Base-by-base conservation (phyloP, 176 grass and related monocot genomes). In the Musa itinerans region DNA sequence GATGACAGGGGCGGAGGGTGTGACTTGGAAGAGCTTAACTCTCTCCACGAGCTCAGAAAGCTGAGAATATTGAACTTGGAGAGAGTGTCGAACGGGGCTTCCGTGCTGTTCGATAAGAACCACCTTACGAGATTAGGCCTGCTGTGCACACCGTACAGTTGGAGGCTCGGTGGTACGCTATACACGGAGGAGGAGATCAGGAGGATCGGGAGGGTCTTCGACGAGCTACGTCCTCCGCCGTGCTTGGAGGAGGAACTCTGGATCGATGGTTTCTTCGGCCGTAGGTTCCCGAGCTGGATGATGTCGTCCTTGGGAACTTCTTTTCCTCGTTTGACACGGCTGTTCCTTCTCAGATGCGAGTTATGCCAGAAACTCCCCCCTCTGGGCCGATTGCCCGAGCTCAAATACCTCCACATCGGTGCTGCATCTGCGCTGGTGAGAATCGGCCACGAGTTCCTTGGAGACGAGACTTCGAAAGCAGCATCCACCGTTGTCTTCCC, bases 251-350 rank as follows among this genome's bases (percentile, higher is more conserved):
- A 89, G 65, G 84, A 77, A 10, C 84, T 91, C 52, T 85, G 81
- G 81, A 86, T 92, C 73, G 50, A 8, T 54, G 85, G 85, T 29
- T 89, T 83, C 74, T 87, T 85, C 63, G 92, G 86, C 15, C 72
- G 73, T 71, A 76, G 75, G 67, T 92, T 86, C 57, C 89, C 86
- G 4, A 81, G 50, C 71, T 89, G 92, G 92, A 56, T 92, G 16
- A 68, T 68, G 65, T 43, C 65, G 65, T 43, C 65, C 13, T 89
- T 80, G 26, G 24, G 17, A 51, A 73, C 54, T 54, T 85, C 15
- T 16, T 83, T 88, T 61, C 83, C 85, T 11, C 90, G 84, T 86
- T 83, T 95, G 62, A 61, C 29, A 10, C 72, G 16, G 23, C 71
- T 95, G 1, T 69, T 86, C n/a, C 75, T 95, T 50, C 26, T 80